These are phyloP conservation scores for Nothomitra cinnamomea DNA, from an alignment of 2,329 filamentous ascomycete species.

Conservation along the genomic window DNA sequence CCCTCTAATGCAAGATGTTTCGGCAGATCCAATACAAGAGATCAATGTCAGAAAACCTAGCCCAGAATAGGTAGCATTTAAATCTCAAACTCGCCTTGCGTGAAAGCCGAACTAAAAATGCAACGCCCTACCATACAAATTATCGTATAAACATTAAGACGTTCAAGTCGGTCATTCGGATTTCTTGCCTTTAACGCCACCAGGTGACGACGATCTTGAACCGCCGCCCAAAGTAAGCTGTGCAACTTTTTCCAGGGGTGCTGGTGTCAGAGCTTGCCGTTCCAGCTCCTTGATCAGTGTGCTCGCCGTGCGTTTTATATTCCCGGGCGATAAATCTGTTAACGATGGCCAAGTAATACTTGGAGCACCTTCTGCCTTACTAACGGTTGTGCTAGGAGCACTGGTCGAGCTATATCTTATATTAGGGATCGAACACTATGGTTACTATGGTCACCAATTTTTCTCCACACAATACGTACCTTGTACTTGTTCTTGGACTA, in stretches of 20 bases:
- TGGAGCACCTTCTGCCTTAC: neutral
- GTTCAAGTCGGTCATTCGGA: neutral
- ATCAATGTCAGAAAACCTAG: too few relatives aligned
- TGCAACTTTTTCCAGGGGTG: slow-evolving; percentile 22
- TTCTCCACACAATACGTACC: slow-evolving; percentile 21
- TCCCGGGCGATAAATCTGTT: slow-evolving; percentile 54
- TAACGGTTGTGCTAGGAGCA: neutral
- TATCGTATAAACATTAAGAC: neutral
- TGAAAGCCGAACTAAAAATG: neutral
- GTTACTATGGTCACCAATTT: too few relatives aligned
- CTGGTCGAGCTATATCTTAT: neutral
- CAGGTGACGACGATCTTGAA: neutral
- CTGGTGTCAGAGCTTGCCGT: slow-evolving; percentile 30
- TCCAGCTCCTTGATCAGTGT: slow-evolving; percentile 88
- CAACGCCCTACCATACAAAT: neutral
- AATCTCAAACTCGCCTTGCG: neutral
- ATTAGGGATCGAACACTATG: too few relatives aligned
- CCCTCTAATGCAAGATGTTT: too few relatives aligned
- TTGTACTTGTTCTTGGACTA: slow-evolving; percentile 36
- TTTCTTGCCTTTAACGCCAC: neutral
- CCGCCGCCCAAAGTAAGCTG: neutral
- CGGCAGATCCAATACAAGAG: too few relatives aligned
- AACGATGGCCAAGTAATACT: slow-evolving; percentile 49
- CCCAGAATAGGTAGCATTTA: too few relatives aligned
- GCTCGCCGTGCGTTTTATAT: slow-evolving; percentile 66